Evolutionary conservation across 352 stramenopile species (phyloP).

Genomic region (Pythium vanterpoolii): DNA sequence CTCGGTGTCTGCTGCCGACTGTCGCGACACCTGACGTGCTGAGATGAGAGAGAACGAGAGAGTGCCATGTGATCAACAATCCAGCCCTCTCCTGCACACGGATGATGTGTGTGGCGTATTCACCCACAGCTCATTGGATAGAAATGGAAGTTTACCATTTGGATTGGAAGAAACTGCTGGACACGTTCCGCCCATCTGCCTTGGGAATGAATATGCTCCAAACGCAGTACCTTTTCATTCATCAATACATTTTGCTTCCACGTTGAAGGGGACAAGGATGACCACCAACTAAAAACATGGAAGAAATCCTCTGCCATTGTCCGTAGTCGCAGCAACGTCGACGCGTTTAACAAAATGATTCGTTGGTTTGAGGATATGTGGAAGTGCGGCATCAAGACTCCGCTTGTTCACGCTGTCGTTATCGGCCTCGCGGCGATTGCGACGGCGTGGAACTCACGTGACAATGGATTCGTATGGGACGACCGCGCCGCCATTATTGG

Average conservation of each 20-base stretch:
- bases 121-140: not conserved
- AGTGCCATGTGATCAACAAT: constrained; percentile 15
- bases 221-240: not conserved
- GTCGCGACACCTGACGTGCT: not conserved
- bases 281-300: constrained; percentile 1
- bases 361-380: not conserved
- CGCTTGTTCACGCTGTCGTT: not conserved
- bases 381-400: not conserved
- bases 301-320: constrained; percentile 1
- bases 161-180: constrained; percentile 1
- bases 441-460: constrained; percentile 47
- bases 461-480: constrained; percentile 87
- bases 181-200: not conserved
- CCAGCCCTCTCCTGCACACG: constrained; percentile 2
- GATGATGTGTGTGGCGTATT: constrained; percentile 3
- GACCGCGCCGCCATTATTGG: constrained; percentile 75
- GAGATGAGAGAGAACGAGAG: constrained; percentile 5
- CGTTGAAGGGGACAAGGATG: constrained; percentile 1
- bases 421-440: constrained; percentile 40
- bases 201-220: not conserved
- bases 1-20: not conserved
- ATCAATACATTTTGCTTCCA: not conserved
- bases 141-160: not conserved
- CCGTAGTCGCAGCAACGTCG: too few relatives aligned
- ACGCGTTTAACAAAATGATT: not conserved